Percentiles rank a stretch among this genome's conserved stretches.
phyloP scores from a whole-genome alignment of 2,329 filamentous ascomycete species.

The Microsporum audouinii region DNA sequence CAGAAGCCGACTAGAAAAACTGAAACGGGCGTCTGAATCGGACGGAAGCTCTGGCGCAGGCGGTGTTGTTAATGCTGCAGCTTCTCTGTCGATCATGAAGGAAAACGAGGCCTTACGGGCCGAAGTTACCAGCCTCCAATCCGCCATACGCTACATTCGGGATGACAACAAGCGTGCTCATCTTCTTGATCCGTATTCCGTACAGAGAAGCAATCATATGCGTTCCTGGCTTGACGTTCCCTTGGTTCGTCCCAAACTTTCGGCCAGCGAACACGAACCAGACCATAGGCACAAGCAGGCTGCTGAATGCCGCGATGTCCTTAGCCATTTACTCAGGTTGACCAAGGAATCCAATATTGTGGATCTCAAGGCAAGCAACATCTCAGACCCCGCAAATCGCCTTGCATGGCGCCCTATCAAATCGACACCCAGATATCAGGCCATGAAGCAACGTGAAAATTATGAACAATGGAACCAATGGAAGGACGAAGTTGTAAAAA shows the following conservation, averaged over 20 bases:
- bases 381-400: slow-evolving; percentile 19
- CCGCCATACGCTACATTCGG: slow-evolving; percentile 37
- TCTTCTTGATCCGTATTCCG: slow-evolving; percentile 32
- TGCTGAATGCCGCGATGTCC: slow-evolving; percentile 32
- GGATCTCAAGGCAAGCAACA: slow-evolving; percentile 29
- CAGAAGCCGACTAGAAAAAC: slow-evolving; percentile 31
- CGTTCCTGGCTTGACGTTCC: slow-evolving; percentile 36
- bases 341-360: slow-evolving; percentile 32
- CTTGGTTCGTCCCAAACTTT: slow-evolving; percentile 21
- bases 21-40: slow-evolving; percentile 32
- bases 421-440: slow-evolving; percentile 33
- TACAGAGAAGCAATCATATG: slow-evolving; percentile 30
- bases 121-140: slow-evolving; percentile 35
- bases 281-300: slow-evolving; percentile 21
- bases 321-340: slow-evolving; percentile 33
- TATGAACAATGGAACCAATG: slow-evolving; percentile 38
- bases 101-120: slow-evolving; percentile 34
- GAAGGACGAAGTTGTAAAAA: slow-evolving; percentile 31
- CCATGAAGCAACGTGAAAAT: slow-evolving; percentile 35
- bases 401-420: slow-evolving; percentile 33
- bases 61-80: slow-evolving; percentile 28
- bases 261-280: slow-evolving; percentile 24
- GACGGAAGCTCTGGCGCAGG: slow-evolving; percentile 28
- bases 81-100: slow-evolving; percentile 32
- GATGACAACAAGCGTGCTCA: slow-evolving; percentile 34